Conservation (phyloP, 106 monocot species). For the Iris macrosiphon region DNA sequence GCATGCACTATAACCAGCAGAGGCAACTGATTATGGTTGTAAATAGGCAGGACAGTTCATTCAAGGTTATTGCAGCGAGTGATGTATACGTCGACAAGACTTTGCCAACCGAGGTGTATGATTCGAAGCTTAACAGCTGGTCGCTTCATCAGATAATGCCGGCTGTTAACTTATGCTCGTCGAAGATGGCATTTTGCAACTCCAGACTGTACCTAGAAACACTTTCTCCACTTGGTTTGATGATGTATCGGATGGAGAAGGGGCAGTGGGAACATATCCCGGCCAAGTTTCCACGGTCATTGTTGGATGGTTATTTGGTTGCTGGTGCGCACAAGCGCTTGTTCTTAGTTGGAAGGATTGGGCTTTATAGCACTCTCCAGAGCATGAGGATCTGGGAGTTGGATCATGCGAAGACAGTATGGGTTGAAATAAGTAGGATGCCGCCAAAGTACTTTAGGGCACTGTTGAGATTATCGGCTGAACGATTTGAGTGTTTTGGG, state of each 20-base stretch:
- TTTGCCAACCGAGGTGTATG: conserved; percentile 70
- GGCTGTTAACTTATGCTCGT: conserved; percentile 68
- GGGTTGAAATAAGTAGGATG: conserved; percentile 83
- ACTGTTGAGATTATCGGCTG: conserved; percentile 64
- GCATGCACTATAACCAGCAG: conserved; percentile 84
- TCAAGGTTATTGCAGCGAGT: conserved; percentile 72
- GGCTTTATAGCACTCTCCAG: conserved; percentile 77
- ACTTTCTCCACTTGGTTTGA: conserved; percentile 72
- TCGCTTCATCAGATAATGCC: conserved; percentile 78
- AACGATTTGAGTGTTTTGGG: conserved; percentile 79
- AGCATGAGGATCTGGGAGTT: conserved; percentile 89
- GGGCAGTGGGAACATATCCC: conserved; percentile 80
- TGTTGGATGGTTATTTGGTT: conserved; percentile 75
- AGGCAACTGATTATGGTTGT: conserved; percentile 69
- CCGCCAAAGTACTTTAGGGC: conserved; percentile 73
- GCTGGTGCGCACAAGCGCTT: conserved; percentile 59
- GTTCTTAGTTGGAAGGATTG: conserved; percentile 77
- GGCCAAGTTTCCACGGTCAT: conserved; percentile 72
- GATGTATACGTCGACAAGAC: conserved; percentile 70
- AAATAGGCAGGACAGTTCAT: conserved; percentile 37
- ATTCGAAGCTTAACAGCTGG: conserved; percentile 61
- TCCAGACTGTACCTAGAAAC: conserved; percentile 71
- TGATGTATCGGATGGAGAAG: conserved; percentile 62
- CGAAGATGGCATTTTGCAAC: conserved; percentile 90
- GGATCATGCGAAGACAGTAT: conserved; percentile 62